Conservation (phyloP, 2,329 filamentous ascomycete species). For the Calonectria ilicicola region DNA sequence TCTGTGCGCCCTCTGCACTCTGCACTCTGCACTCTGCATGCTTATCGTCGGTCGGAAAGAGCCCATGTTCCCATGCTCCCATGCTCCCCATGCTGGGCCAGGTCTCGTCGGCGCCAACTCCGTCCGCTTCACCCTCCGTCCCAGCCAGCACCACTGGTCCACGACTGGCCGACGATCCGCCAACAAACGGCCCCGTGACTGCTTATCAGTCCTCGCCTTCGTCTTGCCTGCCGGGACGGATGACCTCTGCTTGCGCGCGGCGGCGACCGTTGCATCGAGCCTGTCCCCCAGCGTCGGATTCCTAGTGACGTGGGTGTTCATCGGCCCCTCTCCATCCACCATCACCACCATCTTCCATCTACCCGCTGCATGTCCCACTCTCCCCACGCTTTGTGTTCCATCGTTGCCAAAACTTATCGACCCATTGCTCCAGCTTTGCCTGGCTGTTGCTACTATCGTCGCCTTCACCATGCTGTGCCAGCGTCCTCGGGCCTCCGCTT, state of each 20-base stretch:
- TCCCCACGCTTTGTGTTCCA: conserved; percentile 16
- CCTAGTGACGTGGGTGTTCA: conserved; percentile 19
- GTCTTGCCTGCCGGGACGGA: conserved; percentile 18
- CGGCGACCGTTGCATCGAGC: neutral
- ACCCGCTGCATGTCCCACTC: conserved; percentile 11
- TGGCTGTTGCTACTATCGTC: neutral
- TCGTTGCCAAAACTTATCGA: neutral
- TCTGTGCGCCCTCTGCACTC: no score
- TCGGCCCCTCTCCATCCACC: conserved; percentile 1
- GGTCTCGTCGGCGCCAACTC: conserved; percentile 5
- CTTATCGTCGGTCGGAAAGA: conserved; percentile 6
- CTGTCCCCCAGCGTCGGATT: neutral
- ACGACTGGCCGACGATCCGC: conserved; percentile 18
- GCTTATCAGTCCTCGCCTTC: conserved; percentile 11
- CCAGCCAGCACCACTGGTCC: neutral
- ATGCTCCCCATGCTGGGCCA: no score
- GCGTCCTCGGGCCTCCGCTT: neutral
- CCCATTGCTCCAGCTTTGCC: neutral
- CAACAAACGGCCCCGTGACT: conserved; percentile 20
- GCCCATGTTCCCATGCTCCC: no score
- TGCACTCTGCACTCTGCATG: neutral
- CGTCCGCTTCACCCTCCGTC: neutral
- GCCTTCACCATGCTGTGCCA: neutral
- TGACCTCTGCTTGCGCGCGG: neutral
- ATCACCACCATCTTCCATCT: conserved; percentile 9